Percentiles rank a stretch among this genome's conserved stretches.
Conservation (phyloP, 352 stramenopile species). For the Thraustotheca clavata region DNA sequence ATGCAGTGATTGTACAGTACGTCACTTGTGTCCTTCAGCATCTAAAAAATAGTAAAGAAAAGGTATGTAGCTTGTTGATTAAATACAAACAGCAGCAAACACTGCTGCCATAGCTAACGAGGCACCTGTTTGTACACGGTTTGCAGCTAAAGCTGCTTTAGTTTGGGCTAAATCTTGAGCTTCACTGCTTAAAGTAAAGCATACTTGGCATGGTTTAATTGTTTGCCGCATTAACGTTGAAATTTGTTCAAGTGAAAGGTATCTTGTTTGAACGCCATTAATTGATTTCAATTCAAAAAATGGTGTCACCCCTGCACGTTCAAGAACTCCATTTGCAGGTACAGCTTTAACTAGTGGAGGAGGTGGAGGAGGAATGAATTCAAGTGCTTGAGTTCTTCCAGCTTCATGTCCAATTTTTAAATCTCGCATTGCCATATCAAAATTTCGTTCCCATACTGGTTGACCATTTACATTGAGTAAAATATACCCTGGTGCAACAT, state of each 20-base stretch:
- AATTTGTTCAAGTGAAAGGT: constrained; percentile 59
- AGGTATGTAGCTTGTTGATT: background rate
- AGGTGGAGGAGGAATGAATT: constrained; percentile 46
- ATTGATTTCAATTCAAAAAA: constrained; percentile 61
- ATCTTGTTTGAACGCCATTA: constrained; percentile 40
- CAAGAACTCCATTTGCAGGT: constrained; percentile 27
- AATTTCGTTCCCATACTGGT: constrained; percentile 39
- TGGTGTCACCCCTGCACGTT: constrained; percentile 39
- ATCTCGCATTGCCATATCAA: constrained; percentile 38
- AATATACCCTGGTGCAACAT: constrained; percentile 49
- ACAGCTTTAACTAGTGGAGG: constrained; percentile 48
- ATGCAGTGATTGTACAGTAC: constrained; percentile 63
- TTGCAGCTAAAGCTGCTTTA: background rate
- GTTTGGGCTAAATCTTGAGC: constrained; percentile 30
- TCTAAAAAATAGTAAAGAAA: constrained; percentile 12
- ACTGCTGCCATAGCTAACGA: constrained; percentile 3
- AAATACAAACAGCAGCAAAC: constrained; percentile 20
- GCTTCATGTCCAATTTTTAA: constrained; percentile 45
- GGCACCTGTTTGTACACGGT: background rate
- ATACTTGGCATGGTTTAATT: constrained; percentile 49
- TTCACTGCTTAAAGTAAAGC: constrained; percentile 52
- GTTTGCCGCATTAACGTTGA: constrained; percentile 42
- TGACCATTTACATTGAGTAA: constrained; percentile 39
- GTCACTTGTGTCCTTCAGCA: constrained; percentile 57
- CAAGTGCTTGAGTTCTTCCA: constrained; percentile 41